Conservation (phyloP, 2,329 filamentous ascomycete genomes). For the Erysiphe pulchra region DNA sequence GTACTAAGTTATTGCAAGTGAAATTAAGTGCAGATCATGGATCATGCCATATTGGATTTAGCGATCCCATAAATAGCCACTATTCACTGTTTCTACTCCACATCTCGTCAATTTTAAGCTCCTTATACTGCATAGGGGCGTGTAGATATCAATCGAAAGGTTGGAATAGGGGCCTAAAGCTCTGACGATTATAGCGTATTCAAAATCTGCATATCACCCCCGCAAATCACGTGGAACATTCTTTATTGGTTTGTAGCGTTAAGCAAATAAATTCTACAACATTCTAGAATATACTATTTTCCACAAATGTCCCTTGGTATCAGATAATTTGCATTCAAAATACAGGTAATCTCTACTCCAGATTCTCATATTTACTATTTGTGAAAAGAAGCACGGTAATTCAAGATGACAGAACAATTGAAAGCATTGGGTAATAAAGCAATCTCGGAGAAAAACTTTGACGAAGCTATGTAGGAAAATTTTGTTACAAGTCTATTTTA, state of each 20-base stretch:
- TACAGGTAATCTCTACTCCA: too few relatives aligned
- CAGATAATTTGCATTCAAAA: background rate
- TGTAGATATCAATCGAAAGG: too few relatives aligned
- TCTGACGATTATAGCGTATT: too few relatives aligned
- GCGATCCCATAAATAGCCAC: background rate
- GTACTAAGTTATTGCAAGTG: background rate
- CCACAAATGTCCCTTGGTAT: background rate
- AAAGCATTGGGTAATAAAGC: slow-evolving; percentile 98
- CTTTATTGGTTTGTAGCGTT: too few relatives aligned
- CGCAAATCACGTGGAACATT: too few relatives aligned
- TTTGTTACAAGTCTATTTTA: slow-evolving; percentile 2
- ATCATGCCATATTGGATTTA: background rate
- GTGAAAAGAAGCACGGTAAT: background rate
- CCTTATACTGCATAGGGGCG: too few relatives aligned
- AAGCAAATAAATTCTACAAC: background rate
- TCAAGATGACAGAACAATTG: slow-evolving; percentile 38
- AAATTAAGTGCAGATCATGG: background rate
- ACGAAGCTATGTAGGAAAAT: slow-evolving; percentile 68
- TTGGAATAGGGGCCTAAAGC: too few relatives aligned
- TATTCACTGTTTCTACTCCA: background rate
- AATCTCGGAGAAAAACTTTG: slow-evolving; percentile 91
- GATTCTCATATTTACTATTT: too few relatives aligned
- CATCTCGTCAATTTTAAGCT: too few relatives aligned
- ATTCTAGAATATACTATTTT: background rate
- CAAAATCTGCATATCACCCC: background rate